A percentile compares a stretch with the other conserved stretches of the same genome.
Evolutionary conservation across 2,329 filamentous ascomycete genomes (phyloP).

Genomic region (Pseudocercospora crystallina): DNA sequence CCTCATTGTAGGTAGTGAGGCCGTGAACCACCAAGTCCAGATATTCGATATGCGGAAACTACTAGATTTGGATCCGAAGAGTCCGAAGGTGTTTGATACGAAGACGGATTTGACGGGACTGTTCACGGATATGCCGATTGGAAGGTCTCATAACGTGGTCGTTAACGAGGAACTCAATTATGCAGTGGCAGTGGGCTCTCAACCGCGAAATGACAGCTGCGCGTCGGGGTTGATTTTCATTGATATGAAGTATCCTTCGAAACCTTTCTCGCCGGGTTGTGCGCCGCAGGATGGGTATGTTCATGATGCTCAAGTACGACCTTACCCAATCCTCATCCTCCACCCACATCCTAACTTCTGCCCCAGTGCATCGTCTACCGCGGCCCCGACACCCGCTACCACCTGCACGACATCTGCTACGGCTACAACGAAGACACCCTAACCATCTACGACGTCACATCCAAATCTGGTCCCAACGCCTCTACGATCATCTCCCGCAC

Average conservation of each 20-base stretch:
- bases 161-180: constrained; percentile 52
- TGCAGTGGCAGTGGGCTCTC: constrained; percentile 44
- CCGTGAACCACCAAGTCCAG: constrained; percentile 57
- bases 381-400: constrained; percentile 49
- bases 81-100: constrained; percentile 46
- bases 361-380: constrained; percentile 54
- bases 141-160: constrained; percentile 56
- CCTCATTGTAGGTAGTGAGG: constrained; percentile 47
- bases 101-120: constrained; percentile 36
- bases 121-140: constrained; percentile 47
- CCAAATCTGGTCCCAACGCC: constrained; percentile 37
- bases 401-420: constrained; percentile 52
- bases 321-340: no score
- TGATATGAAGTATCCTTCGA: constrained; percentile 52
- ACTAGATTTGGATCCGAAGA: constrained; percentile 47
- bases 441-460: constrained; percentile 48
- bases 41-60: constrained; percentile 64
- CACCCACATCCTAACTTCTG: no score
- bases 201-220: constrained; percentile 47
- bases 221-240: constrained; percentile 56
- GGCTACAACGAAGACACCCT: constrained; percentile 53
- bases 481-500: constrained; percentile 49
- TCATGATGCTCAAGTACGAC: constrained; percentile 53
- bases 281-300: constrained; percentile 55
- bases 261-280: constrained; percentile 53